These are phyloP conservation scores for Sclerotinia sclerotiorum DNA, from an alignment of 2,329 filamentous ascomycete species.

Conservation along the genomic window DNA sequence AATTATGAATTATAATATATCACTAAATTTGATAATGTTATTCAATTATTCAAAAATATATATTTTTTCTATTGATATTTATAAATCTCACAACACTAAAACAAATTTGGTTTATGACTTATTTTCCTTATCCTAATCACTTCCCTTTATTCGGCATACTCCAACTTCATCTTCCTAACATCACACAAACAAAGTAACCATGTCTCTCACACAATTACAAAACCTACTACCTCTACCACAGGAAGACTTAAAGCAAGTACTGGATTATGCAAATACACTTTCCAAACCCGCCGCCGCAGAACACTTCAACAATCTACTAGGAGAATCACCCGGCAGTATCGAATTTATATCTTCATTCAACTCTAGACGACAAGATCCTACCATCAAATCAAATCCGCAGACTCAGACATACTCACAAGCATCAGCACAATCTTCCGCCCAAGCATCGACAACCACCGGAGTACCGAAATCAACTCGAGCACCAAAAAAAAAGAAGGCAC, in stretches of 20 bases:
- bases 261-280: conserved; percentile 77
- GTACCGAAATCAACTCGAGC: conserved; percentile 53
- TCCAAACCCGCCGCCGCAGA: conserved; percentile 75
- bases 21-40: too few species aligned
- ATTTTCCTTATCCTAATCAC: too few species aligned
- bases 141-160: too few species aligned
- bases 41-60: too few species aligned
- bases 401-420: conserved; percentile 13
- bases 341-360: conserved; percentile 78
- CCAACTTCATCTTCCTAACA: neutral
- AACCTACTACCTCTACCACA: conserved; percentile 82
- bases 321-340: conserved; percentile 73
- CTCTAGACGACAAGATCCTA: conserved; percentile 54
- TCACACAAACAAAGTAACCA: conserved; percentile 21
- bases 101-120: too few species aligned
- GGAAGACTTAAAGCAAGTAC: conserved; percentile 77
- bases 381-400: conserved; percentile 21
- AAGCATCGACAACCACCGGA: conserved; percentile 23
- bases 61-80: too few species aligned
- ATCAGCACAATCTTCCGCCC: conserved; percentile 20
- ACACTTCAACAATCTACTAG: conserved; percentile 84
- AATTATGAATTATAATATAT: too few species aligned
- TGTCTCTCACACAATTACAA: conserved; percentile 66
- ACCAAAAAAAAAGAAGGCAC: conserved; percentile 58
- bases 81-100: too few species aligned